Percentiles rank a stretch among this genome's conserved stretches.
Conservation (phyloP, 2,329 filamentous ascomycete species). For the Cladosporium austrohemisphaericum region DNA sequence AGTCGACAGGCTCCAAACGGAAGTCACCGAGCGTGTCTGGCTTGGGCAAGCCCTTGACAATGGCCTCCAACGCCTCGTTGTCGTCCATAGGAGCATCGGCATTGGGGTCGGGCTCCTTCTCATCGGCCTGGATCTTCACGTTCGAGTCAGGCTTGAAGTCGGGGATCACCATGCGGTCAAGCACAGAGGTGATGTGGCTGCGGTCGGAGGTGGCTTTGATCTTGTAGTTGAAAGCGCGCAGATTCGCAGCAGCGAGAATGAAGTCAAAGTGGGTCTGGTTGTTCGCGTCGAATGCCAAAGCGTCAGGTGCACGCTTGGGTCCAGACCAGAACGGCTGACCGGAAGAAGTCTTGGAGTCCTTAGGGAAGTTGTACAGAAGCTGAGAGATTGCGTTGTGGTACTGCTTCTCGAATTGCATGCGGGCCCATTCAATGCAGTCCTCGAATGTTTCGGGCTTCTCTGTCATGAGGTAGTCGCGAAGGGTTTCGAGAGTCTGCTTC, state of each 20-base stretch:
- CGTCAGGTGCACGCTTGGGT: constrained; percentile 90
- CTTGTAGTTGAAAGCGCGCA: constrained; percentile 97
- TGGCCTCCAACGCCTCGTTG: constrained; percentile 67
- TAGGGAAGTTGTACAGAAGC: constrained; percentile 93
- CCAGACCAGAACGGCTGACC: constrained; percentile 97
- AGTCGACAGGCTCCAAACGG: constrained; percentile 87
- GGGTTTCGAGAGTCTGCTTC: constrained; percentile 85
- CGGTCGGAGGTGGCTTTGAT: constrained; percentile 69
- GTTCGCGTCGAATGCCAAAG: constrained; percentile 79
- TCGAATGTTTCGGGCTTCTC: constrained; percentile 91
- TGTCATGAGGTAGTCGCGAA: constrained; percentile 84
- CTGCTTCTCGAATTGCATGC: constrained; percentile 89
- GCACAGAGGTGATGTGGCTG: constrained; percentile 69
- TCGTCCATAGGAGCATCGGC: constrained; percentile 61
- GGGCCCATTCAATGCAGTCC: constrained; percentile 94
- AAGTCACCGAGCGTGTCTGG: constrained; percentile 80
- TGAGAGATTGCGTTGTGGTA: constrained; percentile 97
- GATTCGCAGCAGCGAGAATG: constrained; percentile 79
- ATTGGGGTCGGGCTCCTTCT: constrained; percentile 92
- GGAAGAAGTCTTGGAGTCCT: constrained; percentile 81
- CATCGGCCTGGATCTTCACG: constrained; percentile 95
- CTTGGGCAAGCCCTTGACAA: constrained; percentile 69
- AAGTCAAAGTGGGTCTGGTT: constrained; percentile 87
- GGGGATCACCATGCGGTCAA: constrained; percentile 91
- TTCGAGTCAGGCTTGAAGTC: constrained; percentile 87